These are phyloP conservation scores for Cystobasidium tubakii DNA, from an alignment of 768 basidiomycete genomes.

Conservation along the genomic window DNA sequence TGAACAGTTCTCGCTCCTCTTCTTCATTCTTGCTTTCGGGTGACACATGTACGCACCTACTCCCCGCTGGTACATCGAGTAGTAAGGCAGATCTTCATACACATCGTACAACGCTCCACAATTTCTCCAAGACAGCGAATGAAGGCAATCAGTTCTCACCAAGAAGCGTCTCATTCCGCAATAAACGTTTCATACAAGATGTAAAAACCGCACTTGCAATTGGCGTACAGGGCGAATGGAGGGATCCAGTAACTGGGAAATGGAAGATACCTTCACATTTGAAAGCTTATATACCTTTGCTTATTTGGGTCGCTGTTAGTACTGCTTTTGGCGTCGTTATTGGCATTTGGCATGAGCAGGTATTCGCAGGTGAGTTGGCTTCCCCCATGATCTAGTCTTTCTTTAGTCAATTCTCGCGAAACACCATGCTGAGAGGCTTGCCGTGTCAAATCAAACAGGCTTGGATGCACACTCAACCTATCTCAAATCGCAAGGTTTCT, in stretches of 20 bases:
- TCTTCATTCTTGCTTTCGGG: neutral
- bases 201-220: neutral
- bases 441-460: conserved; percentile 52
- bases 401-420: no score
- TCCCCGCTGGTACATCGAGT: neutral
- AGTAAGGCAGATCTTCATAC: neutral
- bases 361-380: conserved; percentile 66
- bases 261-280: conserved; percentile 5
- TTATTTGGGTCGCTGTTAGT: conserved; percentile 69
- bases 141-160: neutral
- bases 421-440: no score
- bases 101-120: neutral
- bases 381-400: no score
- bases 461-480: conserved; percentile 75
- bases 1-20: neutral
- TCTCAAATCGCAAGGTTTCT: conserved; percentile 64
- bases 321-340: conserved; percentile 73
- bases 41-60: neutral
- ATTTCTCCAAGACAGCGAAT: neutral
- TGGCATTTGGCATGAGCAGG: conserved; percentile 71
- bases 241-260: conserved; percentile 3
- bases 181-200: neutral
- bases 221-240: conserved; percentile 27
- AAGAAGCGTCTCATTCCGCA: neutral
- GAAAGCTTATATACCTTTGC: conserved; percentile 64